phyloP scores from a whole-genome alignment of 805 yeast genomes.

The Allodekkera sacchari region DNA sequence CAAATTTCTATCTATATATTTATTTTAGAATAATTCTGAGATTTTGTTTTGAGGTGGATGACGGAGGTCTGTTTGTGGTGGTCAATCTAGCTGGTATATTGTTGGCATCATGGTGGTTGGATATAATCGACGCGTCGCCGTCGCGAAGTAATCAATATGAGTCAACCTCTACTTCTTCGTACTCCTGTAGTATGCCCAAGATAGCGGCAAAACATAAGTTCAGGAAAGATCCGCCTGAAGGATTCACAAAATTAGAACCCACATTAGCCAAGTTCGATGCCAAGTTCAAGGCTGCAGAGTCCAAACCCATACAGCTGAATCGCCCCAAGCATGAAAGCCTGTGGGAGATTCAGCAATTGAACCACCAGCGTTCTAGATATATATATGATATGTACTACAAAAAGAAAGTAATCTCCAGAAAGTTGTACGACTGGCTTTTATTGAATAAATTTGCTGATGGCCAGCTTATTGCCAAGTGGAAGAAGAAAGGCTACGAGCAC shows the following conservation, averaged over 20 bases:
- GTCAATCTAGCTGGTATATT: too few species aligned
- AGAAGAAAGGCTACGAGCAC: constrained; percentile 65
- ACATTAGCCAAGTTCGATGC: constrained; percentile 52
- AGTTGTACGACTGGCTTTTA: constrained; percentile 67
- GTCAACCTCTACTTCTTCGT: neutral
- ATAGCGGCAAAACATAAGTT: constrained; percentile 12
- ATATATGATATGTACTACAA: constrained; percentile 67
- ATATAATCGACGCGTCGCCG: constrained; percentile 3
- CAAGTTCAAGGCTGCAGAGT: constrained; percentile 47
- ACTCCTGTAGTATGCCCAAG: constrained; percentile 5
- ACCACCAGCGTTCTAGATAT: constrained; percentile 70
- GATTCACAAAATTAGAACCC: constrained; percentile 60
- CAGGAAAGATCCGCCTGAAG: constrained; percentile 56
- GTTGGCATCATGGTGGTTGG: constrained; percentile 2
- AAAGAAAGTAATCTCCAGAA: constrained; percentile 55
- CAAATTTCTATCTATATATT: too few species aligned
- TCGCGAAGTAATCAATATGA: neutral
- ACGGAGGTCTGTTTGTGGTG: too few species aligned
- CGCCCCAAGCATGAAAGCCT: constrained; percentile 47
- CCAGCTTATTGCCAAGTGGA: constrained; percentile 64
- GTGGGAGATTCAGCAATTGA: constrained; percentile 65
- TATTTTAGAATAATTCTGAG: too few species aligned
- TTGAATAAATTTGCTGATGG: constrained; percentile 60
- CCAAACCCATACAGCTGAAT: constrained; percentile 29
- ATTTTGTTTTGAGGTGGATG: too few species aligned